Evolutionary conservation across 2,329 filamentous ascomycete genomes (phyloP), one percentile per base, ranked within the genome.

Genomic region (Macrophomina tecta): DNA sequence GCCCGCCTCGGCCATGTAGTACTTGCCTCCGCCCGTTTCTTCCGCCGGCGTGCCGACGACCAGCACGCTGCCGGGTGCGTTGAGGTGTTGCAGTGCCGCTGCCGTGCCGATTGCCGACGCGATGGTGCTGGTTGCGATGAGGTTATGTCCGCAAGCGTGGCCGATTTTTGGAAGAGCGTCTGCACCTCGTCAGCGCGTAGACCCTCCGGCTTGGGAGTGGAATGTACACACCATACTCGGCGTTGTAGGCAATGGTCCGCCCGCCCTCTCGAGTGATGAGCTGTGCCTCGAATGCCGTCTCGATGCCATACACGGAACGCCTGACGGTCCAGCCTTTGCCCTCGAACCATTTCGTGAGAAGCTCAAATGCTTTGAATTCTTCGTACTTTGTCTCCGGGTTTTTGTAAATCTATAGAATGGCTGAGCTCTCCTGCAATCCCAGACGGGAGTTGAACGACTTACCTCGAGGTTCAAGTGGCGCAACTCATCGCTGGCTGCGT

Each of bases 201-300:
- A 5, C 1, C 9, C 5, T 5, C 16, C 16, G 30, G 40, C 5
- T 38, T 7, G n/a, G 12, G 9, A 49, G 12, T 7, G 18, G 11
- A n/a, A 5, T 4, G 1, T 23, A 52, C 66, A 11, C 67, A 74
- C 72, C 72, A 69, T 73, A 73, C 65, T 82, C 80, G 0, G 76
- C 78, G 63, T 82, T 81, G 68, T 83, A 82, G 16, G 78, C 79
- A 11, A 83, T 76, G 0, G 77, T 80, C 3, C 83, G 82, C 0
- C 83, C 84, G 9, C 81, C 80, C 65, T 84, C 80, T 23, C 75
- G 75, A 11, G 58, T 30, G 18, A 4, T 58, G 66, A 78, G 85
- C 0, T 81, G 80, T 4, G 84, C 84, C 30, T 82, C 78, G 79
- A 85, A 87, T 16, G 85, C 85, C 2, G 85, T 87, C 48, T 78